Percentiles rank a stretch among this genome's conserved stretches.
Evolutionary conservation across 2,329 filamentous ascomycete species (phyloP).

Genomic region (Lasiodiplodia sp.): DNA sequence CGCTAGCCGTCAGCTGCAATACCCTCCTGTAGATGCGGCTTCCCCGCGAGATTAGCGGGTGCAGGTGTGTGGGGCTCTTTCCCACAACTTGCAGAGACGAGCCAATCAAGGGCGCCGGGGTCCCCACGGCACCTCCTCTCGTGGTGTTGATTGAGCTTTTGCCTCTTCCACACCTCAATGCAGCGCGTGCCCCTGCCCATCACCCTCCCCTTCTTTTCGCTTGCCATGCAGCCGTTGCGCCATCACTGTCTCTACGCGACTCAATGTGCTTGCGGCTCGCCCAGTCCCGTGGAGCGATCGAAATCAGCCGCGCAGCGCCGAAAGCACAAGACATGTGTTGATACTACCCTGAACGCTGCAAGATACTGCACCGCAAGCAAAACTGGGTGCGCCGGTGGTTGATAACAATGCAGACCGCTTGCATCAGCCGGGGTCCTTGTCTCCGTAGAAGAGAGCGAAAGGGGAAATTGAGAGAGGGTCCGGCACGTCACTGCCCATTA

Average conservation of each 20-base stretch:
- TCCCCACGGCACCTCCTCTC: conserved; percentile 1
- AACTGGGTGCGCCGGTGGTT: not conserved
- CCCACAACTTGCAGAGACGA: not conserved
- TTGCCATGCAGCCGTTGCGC: not conserved
- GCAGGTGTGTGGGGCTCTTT: not conserved
- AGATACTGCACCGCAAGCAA: not conserved
- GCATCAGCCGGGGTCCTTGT: conserved; percentile 33
- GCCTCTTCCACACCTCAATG: not conserved
- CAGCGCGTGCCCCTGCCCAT: not conserved
- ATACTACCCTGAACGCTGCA: not conserved
- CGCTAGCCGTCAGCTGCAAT: no score
- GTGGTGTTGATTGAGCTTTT: conserved; percentile 18
- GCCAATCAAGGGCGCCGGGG: conserved; percentile 9
- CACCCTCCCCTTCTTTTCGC: not conserved
- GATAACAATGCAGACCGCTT: not conserved
- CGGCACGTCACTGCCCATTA: conserved; percentile 2
- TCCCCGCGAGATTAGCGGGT: conserved; percentile 24
- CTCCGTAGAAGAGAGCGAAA: conserved; percentile 31
- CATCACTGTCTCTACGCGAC: not conserved
- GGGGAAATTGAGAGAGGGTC: conserved; percentile 9
- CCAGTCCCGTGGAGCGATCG: not conserved
- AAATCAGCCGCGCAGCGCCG: not conserved
- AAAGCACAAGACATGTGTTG: not conserved
- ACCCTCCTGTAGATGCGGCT: not conserved
- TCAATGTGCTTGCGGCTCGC: not conserved